Base-by-base conservation (phyloP, 768 basidiomycete genomes). In the Leucosporidium creatinivorum region DNA sequence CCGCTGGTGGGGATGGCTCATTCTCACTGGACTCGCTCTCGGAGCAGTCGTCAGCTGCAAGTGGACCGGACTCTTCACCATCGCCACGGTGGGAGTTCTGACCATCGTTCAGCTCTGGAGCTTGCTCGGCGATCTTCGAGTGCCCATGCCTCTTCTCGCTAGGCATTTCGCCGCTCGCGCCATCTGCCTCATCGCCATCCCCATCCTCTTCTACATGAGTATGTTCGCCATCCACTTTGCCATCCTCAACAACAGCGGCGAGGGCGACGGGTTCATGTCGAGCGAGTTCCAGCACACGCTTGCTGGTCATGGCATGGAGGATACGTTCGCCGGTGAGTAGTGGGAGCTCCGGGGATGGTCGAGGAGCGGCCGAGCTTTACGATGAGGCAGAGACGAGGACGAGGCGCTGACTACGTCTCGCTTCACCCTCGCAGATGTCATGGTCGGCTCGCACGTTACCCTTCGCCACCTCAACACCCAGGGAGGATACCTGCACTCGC, bases 211-310 rank as follows among this genome's bases (percentile, higher is more conserved):
- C 77, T 99, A 99, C 81, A 93, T 98, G 90, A 77, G 81, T 76
- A 96, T 96, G 89, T 99, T 99, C 81, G 84, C 88, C 78, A 86
- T 99, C 61, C 96, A 99, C 77, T 97, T 98, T 80, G 75, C 87
- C 76, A 84, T 99, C 72, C 81, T 99, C 33, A 84, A 86, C 75
- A 89, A 88, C 78, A 89, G 89, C 2, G 96, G 96, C 39, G 94
- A 98, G 61, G 96, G 96, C 0, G 96, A 98, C 77, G 93, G 93
- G 1, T 99, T 99, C 79, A 99, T 99, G 96, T 94, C 90, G 80
- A 90, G 92, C 3, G 93, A 93, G 77, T 99, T 99, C 81, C 93
- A 97, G 79, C 94, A 98, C 76, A 97, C 93, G 0, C 82, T 99
- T 18, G 82, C 86, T 21, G 92, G 93, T 9, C 86, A 86, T 54